Conservation (phyloP, 2,329 filamentous ascomycete species). For the Podosphaera xanthii region DNA sequence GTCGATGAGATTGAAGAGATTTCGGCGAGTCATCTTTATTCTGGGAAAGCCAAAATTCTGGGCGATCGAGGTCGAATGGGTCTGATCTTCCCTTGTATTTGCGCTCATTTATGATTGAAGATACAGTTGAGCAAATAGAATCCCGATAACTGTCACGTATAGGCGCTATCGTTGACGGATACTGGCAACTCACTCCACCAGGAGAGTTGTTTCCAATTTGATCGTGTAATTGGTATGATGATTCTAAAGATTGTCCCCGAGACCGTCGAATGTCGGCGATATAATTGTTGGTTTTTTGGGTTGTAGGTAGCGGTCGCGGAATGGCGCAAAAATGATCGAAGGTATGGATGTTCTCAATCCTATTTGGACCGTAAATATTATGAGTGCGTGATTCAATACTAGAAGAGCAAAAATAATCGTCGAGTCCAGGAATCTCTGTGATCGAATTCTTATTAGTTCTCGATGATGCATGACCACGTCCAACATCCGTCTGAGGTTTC, state of each 20-base stretch:
- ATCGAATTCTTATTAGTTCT: background rate
- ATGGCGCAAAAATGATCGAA: conserved; percentile 8
- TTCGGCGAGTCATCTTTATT: background rate
- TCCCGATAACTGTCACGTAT: conserved; percentile 17
- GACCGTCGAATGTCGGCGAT: conserved; percentile 26
- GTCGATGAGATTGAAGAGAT: conserved; percentile 1
- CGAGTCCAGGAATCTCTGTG: background rate
- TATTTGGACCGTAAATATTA: background rate
- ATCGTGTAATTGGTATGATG: conserved; percentile 11
- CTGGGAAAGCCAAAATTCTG: conserved; percentile 20
- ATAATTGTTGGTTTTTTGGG: conserved; percentile 20
- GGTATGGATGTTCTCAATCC: background rate
- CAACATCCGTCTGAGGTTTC: background rate
- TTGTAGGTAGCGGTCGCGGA: conserved; percentile 10
- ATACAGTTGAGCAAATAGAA: conserved; percentile 19
- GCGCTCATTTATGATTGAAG: conserved; percentile 19
- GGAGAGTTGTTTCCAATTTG: conserved; percentile 5
- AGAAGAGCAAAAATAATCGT: background rate
- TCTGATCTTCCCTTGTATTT: conserved; percentile 38
- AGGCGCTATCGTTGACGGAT: conserved; percentile 13
- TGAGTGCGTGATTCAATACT: background rate
- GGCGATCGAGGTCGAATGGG: conserved; percentile 39
- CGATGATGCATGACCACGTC: background rate
- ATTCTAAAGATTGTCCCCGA: conserved; percentile 23
- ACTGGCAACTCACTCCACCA: conserved; percentile 8